Evolutionary conservation across 2,329 filamentous ascomycete genomes (phyloP), one percentile per base, ranked within the genome.

Genomic region (Xylaria sp.): DNA sequence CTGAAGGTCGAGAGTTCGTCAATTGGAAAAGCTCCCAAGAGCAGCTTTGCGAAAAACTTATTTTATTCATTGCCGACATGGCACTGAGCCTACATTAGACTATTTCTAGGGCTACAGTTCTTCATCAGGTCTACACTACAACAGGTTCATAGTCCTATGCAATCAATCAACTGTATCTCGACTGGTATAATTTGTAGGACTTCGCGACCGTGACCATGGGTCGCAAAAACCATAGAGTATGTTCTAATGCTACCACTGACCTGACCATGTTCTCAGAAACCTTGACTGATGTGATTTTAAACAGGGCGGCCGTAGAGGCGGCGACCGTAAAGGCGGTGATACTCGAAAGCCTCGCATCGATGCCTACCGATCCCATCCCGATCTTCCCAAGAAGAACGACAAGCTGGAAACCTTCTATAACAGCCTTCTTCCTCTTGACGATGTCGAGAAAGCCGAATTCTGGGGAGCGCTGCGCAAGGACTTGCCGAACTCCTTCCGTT

Each of bases 401-500:
- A 90, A 90, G 74, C 91, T 97, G 71, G 91, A 98, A 81, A 84
- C 85, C 70, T 98, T 92, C 83, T 99, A 99, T 84, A 90, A 96
- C 77, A 84, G 86, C 69, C 85, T 94, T 33, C 85, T 92, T 5
- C 87, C 94, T 66, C 82, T 98, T 7, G 86, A 91, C 0, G 92
- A 94, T 56, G 88, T 90, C 51, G 95, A 98, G 81, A 89, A 87
- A 75, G 84, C 89, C 63, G 85, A 87, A 10, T 98, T 97, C 81
- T 99, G 96, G 96, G 86, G 87, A 42, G 88, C 92, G 0, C 83
- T 98, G 78, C 88, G 89, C 75, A 88, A 90, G 70, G 94, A 98
- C 77, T 84, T 99, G 57, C 96, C 96, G 63, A 98, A 97, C 83
- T 97, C 94, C 80, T 99, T 98, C 84, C 90, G 96, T 68, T 99